Percentiles rank a stretch among this genome's conserved stretches.
phyloP scores from a whole-genome alignment of 169 alveolate species.

The Fabrea salina region DNA sequence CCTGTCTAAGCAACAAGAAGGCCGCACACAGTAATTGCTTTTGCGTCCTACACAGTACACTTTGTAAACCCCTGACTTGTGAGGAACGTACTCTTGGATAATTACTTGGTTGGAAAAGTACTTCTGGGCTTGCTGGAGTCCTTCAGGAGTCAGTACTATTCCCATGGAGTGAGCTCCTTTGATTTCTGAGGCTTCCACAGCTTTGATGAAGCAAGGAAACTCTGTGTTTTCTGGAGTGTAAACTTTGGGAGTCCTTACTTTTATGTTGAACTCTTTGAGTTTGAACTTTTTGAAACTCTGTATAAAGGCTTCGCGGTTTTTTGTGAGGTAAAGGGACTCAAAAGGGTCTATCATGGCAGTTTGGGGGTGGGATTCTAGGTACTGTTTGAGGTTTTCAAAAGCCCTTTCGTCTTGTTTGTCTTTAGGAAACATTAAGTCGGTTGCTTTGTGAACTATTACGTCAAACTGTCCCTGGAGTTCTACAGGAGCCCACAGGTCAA shows the following conservation, averaged over 20 bases:
- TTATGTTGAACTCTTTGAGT: no score
- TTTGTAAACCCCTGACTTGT: background rate
- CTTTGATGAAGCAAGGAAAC: constrained; percentile 22
- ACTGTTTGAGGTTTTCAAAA: background rate
- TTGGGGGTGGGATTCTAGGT: background rate
- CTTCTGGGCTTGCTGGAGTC: background rate
- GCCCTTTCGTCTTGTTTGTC: background rate
- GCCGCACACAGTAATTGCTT: background rate
- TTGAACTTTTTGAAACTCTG: no score
- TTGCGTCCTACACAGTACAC: background rate
- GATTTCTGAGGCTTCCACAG: background rate
- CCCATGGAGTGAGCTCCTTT: constrained; percentile 7
- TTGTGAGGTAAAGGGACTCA: no score
- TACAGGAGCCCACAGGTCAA: background rate
- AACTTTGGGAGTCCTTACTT: no score
- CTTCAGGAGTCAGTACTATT: background rate
- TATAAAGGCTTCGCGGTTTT: no score
- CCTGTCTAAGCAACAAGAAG: background rate
- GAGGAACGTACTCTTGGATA: constrained; percentile 21
- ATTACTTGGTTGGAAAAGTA: background rate
- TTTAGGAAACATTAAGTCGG: background rate
- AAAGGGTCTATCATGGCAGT: background rate
- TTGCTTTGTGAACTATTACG: background rate
- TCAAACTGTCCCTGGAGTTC: background rate
- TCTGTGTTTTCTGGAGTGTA: no score